Evolutionary conservation across 495 filamentous ascomycete species (phyloP), one percentile per base, ranked within the genome.

Genomic region (Lasiosphaeria hispida): DNA sequence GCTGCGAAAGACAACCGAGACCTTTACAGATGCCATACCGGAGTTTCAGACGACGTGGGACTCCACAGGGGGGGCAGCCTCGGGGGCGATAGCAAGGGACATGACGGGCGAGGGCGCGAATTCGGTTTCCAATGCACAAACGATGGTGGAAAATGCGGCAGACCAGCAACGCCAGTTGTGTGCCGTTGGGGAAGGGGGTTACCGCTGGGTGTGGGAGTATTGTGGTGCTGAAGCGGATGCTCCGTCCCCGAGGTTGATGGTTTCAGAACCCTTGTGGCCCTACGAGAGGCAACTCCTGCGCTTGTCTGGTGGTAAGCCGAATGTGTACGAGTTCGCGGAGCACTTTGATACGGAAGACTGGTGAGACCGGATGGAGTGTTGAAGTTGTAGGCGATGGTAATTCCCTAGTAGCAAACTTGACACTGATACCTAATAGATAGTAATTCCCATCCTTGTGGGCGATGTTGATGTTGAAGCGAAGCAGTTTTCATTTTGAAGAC

Each of bases 121-220:
- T n/a, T 48, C 55, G 19, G 23, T 19, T 39, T 48, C 56, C 10
- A 30, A 49, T 6, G 43, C 57, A 1, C 10, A 37, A 9, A 60
- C 49, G 7, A 33, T 51, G 48, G 55, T 58, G 15, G 44, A 45
- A n/a, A 33, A 10, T 13, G 55, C 23, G 34, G 49, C 53, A 11
- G 50, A 65, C 10, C 55, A 57, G 39, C 59, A 59, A n/a, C 49
- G 62, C 4, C 58, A 55, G 36, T 41, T 65, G 34, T 48, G 23
- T 5, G 15, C 35, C 1, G 7, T 42, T 40, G 23, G 35, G 10
- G 47, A 50, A 7, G 51, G 57, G 13, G 64, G 72, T 4, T 18
- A 57, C 23, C 69, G 78, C 10, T 81, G 78, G 78, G 74, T 79
- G 0, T 83, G 78, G 80, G 75, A 79, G 51, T 83, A 78, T 59